These are phyloP conservation scores for Eustoma russellianum DNA, from an alignment of 257 asterid species.

Conservation along the genomic window DNA sequence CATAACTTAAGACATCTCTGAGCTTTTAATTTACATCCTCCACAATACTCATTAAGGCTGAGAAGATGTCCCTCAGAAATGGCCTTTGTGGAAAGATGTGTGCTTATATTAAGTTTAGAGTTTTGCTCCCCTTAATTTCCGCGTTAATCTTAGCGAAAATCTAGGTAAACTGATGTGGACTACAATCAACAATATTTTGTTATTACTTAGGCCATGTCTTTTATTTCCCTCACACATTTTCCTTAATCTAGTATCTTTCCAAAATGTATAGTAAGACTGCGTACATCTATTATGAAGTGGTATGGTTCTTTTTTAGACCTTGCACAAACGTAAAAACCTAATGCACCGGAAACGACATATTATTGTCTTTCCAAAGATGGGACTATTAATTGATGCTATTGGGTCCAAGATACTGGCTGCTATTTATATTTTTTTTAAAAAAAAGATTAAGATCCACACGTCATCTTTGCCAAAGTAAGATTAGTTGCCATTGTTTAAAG, in stretches of 20 bases:
- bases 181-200: not conserved
- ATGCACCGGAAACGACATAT: too few species aligned
- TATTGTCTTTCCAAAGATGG: not conserved
- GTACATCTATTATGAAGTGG: too few species aligned
- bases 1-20: too few species aligned
- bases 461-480: slow-evolving; percentile 7
- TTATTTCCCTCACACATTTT: too few species aligned
- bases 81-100: not conserved
- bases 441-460: slow-evolving; percentile 5
- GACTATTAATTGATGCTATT: slow-evolving; percentile 5
- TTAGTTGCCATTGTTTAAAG: not conserved
- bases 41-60: too few species aligned
- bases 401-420: slow-evolving; percentile 18
- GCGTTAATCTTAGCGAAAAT: slow-evolving; percentile 32
- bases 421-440: slow-evolving; percentile 18
- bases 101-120: slow-evolving; percentile 6
- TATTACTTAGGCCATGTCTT: too few species aligned
- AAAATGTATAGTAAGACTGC: too few species aligned
- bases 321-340: not conserved
- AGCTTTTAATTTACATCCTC: too few species aligned
- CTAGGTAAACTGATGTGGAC: slow-evolving; percentile 11
- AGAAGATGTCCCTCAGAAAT: too few species aligned
- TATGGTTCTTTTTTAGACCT: too few species aligned
- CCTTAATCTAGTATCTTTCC: not conserved
- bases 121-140: slow-evolving; percentile 37